A percentile compares a stretch with the other conserved stretches of the same genome.
Evolutionary conservation across 2,329 filamentous ascomycete genomes (phyloP).

Genomic region (Botrytis deweyae): DNA sequence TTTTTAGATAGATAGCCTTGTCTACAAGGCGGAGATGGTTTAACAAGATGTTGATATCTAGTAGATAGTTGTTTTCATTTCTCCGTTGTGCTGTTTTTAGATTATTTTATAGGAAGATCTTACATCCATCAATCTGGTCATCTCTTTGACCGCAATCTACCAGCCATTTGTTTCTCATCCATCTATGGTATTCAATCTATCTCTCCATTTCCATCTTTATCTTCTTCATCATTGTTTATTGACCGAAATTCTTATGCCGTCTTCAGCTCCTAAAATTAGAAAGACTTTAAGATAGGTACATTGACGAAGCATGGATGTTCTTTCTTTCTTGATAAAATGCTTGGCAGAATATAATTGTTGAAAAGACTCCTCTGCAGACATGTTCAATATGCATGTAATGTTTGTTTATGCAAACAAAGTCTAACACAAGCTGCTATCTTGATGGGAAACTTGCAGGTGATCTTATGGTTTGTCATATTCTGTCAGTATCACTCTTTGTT

Average conservation of each 20-base stretch:
- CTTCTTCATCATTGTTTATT: background rate
- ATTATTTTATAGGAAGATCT: background rate
- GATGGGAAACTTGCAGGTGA: background rate
- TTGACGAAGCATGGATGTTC: rapidly evolving
- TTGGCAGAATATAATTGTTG: too few relatives aligned
- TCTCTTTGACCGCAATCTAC: background rate
- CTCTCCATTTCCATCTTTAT: background rate
- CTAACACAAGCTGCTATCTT: background rate
- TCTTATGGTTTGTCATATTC: background rate
- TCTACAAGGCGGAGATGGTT: background rate
- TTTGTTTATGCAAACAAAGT: background rate
- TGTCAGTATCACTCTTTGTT: background rate
- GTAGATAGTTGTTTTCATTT: background rate
- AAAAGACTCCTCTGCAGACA: too few relatives aligned
- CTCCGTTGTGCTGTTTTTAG: background rate
- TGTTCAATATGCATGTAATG: too few relatives aligned
- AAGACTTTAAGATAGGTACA: background rate
- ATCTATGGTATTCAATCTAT: too few relatives aligned
- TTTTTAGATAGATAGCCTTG: background rate
- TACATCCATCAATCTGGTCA: rapidly evolving
- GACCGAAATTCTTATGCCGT: background rate
- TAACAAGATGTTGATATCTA: background rate
- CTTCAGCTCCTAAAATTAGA: background rate
- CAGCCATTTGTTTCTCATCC: background rate
- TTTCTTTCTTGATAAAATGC: too few relatives aligned